These are phyloP conservation scores for Lodderomyces jiufengensis DNA, from an alignment of 1,139 yeast genomes.

Conservation along the genomic window DNA sequence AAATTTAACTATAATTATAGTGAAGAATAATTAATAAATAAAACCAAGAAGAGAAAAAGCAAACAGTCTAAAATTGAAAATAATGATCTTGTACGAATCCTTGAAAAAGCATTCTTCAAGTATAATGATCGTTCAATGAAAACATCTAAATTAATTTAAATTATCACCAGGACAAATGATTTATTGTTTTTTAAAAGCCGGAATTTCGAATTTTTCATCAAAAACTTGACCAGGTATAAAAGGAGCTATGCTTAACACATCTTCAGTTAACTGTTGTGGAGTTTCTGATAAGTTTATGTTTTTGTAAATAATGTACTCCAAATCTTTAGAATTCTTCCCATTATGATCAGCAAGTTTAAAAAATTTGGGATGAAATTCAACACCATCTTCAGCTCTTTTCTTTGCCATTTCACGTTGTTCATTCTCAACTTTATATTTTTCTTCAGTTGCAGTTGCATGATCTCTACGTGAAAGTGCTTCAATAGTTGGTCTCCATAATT, in stretches of 20 bases:
- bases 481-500: constrained; percentile 77
- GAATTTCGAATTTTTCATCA: constrained; percentile 60
- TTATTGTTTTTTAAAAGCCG: constrained; percentile 53
- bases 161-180: too few species aligned
- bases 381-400: constrained; percentile 72
- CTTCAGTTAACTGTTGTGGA: constrained; percentile 50
- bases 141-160: too few species aligned
- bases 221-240: constrained; percentile 74
- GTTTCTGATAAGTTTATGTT: constrained; percentile 38
- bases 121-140: too few species aligned
- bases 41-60: too few species aligned
- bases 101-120: too few species aligned
- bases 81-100: too few species aligned
- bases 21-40: too few species aligned
- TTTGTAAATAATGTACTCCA: constrained; percentile 67
- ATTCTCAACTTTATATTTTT: constrained; percentile 81
- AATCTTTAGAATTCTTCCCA: constrained; percentile 24
- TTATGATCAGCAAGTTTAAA: constrained; percentile 44
- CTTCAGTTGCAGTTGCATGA: constrained; percentile 81
- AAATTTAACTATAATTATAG: too few species aligned
- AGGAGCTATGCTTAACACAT: constrained; percentile 64
- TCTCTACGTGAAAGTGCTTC: constrained; percentile 73
- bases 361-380: constrained; percentile 74
- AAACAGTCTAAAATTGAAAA: too few species aligned
- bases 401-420: constrained; percentile 73